These are phyloP conservation scores for Ophiostoma ips DNA, from an alignment of 2,329 filamentous ascomycete species.

Conservation along the genomic window DNA sequence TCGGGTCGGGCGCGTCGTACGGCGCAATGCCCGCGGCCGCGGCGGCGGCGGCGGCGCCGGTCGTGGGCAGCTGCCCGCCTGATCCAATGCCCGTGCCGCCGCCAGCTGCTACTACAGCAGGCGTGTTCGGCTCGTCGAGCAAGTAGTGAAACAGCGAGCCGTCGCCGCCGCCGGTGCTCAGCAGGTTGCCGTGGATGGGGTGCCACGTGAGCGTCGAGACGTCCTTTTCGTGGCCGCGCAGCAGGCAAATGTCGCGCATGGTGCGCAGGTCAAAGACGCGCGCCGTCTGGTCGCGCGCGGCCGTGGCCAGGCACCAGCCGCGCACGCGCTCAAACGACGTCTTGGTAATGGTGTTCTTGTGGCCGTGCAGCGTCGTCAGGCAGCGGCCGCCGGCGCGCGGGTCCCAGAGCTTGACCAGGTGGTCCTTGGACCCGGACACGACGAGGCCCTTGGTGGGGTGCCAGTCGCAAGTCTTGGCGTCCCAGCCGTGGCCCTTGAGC, in stretches of 20 bases:
- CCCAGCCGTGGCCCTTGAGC: slow-evolving; percentile 91
- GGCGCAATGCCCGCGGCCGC: slow-evolving; percentile 51
- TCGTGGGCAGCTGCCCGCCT: no score
- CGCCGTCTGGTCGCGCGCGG: slow-evolving; percentile 82
- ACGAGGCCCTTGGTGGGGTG: slow-evolving; percentile 88
- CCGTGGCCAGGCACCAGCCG: slow-evolving; percentile 77
- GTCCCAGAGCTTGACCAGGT: slow-evolving; percentile 96
- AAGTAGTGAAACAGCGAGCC: slow-evolving; percentile 87
- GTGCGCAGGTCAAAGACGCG: slow-evolving; percentile 90
- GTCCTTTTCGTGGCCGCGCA: slow-evolving; percentile 92
- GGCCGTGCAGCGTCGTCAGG: slow-evolving; percentile 84
- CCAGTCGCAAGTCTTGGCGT: slow-evolving; percentile 95
- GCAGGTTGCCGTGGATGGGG: slow-evolving; percentile 74
- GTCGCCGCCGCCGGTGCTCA: slow-evolving; percentile 82
- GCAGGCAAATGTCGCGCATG: slow-evolving; percentile 93
- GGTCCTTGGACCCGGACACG: slow-evolving; percentile 94
- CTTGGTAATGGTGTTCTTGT: slow-evolving; percentile 94
- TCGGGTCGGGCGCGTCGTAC: slow-evolving; percentile 71
- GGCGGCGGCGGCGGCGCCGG: slow-evolving; percentile 36
- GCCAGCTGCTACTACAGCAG: slow-evolving; percentile 24
- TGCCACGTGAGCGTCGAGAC: slow-evolving; percentile 90
- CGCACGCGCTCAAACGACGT: slow-evolving; percentile 79
- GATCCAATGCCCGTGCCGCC: slow-evolving; percentile 56
- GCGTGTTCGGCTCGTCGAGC: slow-evolving; percentile 86
- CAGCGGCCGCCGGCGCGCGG: slow-evolving; percentile 79